A percentile compares a stretch with the other conserved stretches of the same genome.
Conservation (phyloP, 129 eudicot species). For the Mikania micrantha region DNA sequence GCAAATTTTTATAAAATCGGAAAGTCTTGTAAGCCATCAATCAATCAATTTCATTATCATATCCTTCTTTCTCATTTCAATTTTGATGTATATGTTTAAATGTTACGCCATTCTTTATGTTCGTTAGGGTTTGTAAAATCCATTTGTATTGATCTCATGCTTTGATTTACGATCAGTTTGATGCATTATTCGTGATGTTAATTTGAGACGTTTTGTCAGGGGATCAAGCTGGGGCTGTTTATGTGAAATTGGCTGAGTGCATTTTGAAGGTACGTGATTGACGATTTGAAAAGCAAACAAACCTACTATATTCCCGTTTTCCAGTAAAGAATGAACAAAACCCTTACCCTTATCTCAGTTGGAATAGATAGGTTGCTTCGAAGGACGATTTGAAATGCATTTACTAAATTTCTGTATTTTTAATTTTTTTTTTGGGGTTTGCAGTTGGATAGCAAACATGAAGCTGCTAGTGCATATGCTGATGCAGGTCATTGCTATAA, state of each 20-base stretch:
- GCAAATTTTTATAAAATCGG: slow-evolving; percentile 1
- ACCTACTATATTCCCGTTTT: no score
- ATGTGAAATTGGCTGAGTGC: neutral
- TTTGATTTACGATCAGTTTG: neutral
- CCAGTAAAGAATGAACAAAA: no score
- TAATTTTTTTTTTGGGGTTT: neutral
- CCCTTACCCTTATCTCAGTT: no score
- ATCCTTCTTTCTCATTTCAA: neutral
- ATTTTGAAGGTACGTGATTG: neutral
- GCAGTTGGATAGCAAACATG: slow-evolving; percentile 4
- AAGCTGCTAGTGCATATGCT: slow-evolving; percentile 2
- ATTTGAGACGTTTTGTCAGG: neutral
- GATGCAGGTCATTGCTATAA: slow-evolving; percentile 10
- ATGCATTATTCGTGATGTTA: neutral
- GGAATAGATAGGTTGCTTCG: no score
- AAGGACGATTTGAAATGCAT: no score
- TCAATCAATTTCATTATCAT: neutral
- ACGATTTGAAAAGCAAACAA: no score
- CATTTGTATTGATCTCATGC: neutral
- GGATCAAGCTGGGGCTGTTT: slow-evolving; percentile 2
- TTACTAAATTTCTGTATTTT: neutral
- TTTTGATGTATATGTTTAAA: neutral
- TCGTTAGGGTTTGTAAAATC: neutral
- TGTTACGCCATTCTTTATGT: neutral
- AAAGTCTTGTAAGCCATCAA: neutral